Conservation (phyloP, 805 yeast genomes). For the Naumovozyma dairenensis region DNA sequence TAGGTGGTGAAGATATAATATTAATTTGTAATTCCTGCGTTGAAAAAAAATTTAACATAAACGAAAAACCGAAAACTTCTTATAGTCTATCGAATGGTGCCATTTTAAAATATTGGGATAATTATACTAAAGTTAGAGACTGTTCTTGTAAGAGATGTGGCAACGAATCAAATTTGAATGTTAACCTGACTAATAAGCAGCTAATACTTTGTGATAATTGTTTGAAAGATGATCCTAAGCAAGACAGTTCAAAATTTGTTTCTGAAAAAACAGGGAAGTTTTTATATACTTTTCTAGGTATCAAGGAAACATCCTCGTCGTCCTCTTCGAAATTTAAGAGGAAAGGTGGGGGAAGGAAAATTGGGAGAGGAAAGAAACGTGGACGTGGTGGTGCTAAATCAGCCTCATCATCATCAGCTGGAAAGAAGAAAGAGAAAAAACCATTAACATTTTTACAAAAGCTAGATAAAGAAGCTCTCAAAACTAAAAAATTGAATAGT, state of each 20-base stretch:
- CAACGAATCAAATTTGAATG: slow-evolving; percentile 28
- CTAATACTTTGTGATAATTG: slow-evolving; percentile 38
- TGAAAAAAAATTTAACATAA: slow-evolving; percentile 26
- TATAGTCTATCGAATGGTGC: slow-evolving; percentile 48
- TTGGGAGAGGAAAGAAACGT: slow-evolving; percentile 29
- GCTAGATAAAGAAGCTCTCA: slow-evolving; percentile 20
- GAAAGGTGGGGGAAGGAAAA: slow-evolving; percentile 26
- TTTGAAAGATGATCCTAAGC: slow-evolving; percentile 18
- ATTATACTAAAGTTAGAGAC: slow-evolving; percentile 42
- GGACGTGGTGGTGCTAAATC: slow-evolving; percentile 3
- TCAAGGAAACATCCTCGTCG: slow-evolving; percentile 30
- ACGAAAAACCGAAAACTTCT: slow-evolving; percentile 38
- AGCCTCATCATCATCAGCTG: neutral
- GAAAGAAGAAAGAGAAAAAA: slow-evolving; percentile 10
- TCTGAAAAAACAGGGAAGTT: slow-evolving; percentile 41
- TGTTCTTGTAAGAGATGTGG: slow-evolving; percentile 39
- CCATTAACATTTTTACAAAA: slow-evolving; percentile 21
- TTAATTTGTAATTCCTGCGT: slow-evolving; percentile 40
- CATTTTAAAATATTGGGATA: slow-evolving; percentile 38
- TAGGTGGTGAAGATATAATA: slow-evolving; percentile 46
- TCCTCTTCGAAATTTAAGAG: slow-evolving; percentile 8
- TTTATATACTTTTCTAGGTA: slow-evolving; percentile 38
- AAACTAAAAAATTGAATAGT: slow-evolving; percentile 27
- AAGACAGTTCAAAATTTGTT: slow-evolving; percentile 20
- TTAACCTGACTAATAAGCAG: slow-evolving; percentile 19